Evolutionary conservation across 1,284 basidiomycete species (phyloP), one percentile per base, ranked within the genome.

Genomic region (Irpex sp.): DNA sequence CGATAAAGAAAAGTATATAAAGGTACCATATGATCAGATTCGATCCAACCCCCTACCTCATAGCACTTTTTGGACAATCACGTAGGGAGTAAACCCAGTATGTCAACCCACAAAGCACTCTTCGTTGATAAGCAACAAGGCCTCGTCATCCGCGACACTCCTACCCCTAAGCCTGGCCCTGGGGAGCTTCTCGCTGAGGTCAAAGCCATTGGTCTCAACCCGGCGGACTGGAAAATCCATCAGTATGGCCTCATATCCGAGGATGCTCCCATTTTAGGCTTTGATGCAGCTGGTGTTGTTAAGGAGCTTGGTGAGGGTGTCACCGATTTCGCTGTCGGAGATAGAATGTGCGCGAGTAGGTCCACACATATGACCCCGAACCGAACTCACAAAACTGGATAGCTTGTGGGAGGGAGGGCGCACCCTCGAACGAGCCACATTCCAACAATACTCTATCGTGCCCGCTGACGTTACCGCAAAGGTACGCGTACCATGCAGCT

Each of bases 201-300:
- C 57, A 61, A 72, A 11, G 71, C 79, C 0, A 67, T 71, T 1
- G 75, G 72, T 0, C 67, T 83, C n/a, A 83, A 39, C 67, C 79
- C 79, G 1, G 67, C 78, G 5, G 80, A 82, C 63, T 77, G 75
- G 71, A 76, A 75, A 63, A 74, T 78, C 6, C 79, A 75, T 11
- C 73, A 72, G 37, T 62, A 66, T 15, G 76, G 19, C 5, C 26
- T 67, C 58, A 58, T 74, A 3, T 50, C 71, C 0, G 61, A 70
- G 4, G 82, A 75, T 62, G 81, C 82, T 0, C 72, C 75, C 1
- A 71, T 82, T 8, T 65, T 83, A 3, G 87, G 86, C 11, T 70
- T 68, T n/a, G 83, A 84, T 66, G 77, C 74, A 21, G 72, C 75
- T 8, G 83, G 82, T 5, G 66, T 72, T 0, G 76, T 83, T 35